Base-by-base conservation (phyloP, 1,139 yeast genomes). In the Meyerozyma athensensis region DNA sequence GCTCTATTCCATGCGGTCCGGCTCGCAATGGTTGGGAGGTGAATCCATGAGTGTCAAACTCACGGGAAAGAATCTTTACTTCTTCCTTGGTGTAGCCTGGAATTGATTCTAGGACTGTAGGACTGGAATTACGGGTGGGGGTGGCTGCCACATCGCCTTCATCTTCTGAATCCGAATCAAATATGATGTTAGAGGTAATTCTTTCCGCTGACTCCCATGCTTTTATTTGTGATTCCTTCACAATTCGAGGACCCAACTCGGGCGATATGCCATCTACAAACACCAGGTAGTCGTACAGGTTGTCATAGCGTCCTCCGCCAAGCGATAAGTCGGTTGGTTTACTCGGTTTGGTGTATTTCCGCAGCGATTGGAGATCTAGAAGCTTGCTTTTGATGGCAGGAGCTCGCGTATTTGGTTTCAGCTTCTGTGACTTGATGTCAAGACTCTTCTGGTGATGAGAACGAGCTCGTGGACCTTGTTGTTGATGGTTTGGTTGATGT, bases 141-240 rank as follows among this genome's bases (percentile, higher is more conserved):
- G 36, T 28, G 10, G 19, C 30, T n/a, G 9, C n/a, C 21, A 8
- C 50, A 3, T 43, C 48, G 5, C 47, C 51, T 7, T 41, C 49
- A 14, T 41, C 43, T 14, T 46, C 50, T 6, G 49, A 56, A 16
- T 53, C 60, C 19, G 58, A 58, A 37, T 56, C 68, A 47, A 70
- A 69, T 1, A 70, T 64, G 21, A 69, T 44, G 39, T 58, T 65
- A 19, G 53, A 49, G 39, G 64, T 54, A 30, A 65, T 59, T 43
- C 64, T 61, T 43, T 70, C 75, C 1, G 74, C 74, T 18, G 68
- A 59, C 43, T 69, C 73, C 75, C 75, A 70, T 10, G 74, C 74
- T 41, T 58, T 59, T n/a, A 68, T 54, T 45, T 68, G 74, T 4
- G 73, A 65, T 33, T 52, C 53, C 41, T 49, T 53, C 13, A 55